Percentiles rank a stretch among this genome's conserved stretches.
Evolutionary conservation across 2,329 filamentous ascomycete genomes (phyloP).

Genomic region (Fusarium transvaalense): DNA sequence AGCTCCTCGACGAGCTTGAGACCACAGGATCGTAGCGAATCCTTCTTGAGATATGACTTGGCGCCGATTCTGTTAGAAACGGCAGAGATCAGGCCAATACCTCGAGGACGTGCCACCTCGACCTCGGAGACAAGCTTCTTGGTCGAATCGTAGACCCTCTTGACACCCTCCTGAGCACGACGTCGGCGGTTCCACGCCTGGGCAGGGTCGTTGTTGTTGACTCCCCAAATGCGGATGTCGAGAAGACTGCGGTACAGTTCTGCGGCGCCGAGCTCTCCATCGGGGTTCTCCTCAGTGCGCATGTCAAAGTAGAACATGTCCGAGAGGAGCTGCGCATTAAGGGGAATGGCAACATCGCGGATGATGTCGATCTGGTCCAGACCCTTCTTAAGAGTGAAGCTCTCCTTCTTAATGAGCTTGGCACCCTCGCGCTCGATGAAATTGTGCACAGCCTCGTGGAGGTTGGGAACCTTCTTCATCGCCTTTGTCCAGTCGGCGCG

Average conservation of each 20-base stretch:
- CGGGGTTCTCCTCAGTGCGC: slow-evolving; percentile 65
- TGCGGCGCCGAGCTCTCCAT: slow-evolving; percentile 57
- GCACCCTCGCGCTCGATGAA: slow-evolving; percentile 53
- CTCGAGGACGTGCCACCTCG: slow-evolving; percentile 48
- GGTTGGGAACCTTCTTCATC: slow-evolving; percentile 52
- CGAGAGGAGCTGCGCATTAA: slow-evolving; percentile 67
- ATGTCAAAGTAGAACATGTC: slow-evolving; percentile 71
- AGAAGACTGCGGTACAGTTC: slow-evolving; percentile 59
- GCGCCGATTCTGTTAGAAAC: slow-evolving; percentile 48
- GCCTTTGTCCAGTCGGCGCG: slow-evolving; percentile 51
- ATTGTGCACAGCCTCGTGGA: slow-evolving; percentile 49
- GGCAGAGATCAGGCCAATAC: slow-evolving; percentile 49
- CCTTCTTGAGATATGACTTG: slow-evolving; percentile 50
- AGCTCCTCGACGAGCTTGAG: slow-evolving; percentile 56
- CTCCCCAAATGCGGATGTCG: slow-evolving; percentile 60
- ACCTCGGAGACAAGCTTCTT: slow-evolving; percentile 57
- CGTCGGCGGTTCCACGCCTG: slow-evolving; percentile 61
- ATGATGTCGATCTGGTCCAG: slow-evolving; percentile 58
- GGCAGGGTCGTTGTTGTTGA: slow-evolving; percentile 61
- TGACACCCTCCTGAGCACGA: slow-evolving; percentile 56
- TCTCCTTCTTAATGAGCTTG: slow-evolving; percentile 57
- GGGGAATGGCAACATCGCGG: slow-evolving; percentile 69
- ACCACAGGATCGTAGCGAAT: slow-evolving; percentile 56
- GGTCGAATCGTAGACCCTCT: slow-evolving; percentile 55
- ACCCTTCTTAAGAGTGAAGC: slow-evolving; percentile 53